These are phyloP conservation scores for Volvox africanus DNA, from an alignment of 139 green algal genomes.

Conservation along the genomic window DNA sequence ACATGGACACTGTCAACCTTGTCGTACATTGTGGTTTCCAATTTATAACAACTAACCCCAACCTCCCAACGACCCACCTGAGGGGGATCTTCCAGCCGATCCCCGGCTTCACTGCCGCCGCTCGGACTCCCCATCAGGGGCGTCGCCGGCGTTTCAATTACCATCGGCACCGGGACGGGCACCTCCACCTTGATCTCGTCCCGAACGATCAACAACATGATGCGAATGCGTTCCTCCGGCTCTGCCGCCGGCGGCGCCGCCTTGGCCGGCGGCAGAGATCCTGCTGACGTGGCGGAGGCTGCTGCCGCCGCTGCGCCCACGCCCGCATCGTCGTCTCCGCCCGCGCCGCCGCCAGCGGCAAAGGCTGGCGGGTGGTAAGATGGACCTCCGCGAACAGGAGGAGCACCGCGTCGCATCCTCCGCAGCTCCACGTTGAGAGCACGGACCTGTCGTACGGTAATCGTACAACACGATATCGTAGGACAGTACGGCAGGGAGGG, in stretches of 20 bases:
- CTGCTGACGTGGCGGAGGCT: neutral
- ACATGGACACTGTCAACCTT: too few species aligned
- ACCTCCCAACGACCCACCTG: too few species aligned
- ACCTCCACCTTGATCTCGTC: slow-evolving; percentile 26
- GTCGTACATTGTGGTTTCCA: too few species aligned
- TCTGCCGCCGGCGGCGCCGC: neutral
- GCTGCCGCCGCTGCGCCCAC: neutral
- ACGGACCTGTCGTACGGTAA: neutral
- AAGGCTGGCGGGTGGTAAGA: neutral
- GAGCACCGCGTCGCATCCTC: neutral
- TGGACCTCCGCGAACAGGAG: neutral
- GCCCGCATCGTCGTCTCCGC: neutral
- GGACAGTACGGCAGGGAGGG: too few species aligned
- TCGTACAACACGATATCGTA: neutral
- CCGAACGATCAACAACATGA: slow-evolving; percentile 27
- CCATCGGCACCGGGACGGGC: neutral
- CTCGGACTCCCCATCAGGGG: neutral
- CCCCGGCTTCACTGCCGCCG: neutral
- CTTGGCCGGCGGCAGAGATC: neutral
- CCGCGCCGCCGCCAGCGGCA: neutral
- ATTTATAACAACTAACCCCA: too few species aligned
- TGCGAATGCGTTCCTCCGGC: slow-evolving; percentile 33
- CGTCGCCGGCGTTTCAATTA: neutral
- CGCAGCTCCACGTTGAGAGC: slow-evolving; percentile 11
- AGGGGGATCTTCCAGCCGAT: neutral